Evolutionary conservation across 2,329 filamentous ascomycete species (phyloP), one percentile per base, ranked within the genome.

Genomic region (Pseudogymnoascus sp.): DNA sequence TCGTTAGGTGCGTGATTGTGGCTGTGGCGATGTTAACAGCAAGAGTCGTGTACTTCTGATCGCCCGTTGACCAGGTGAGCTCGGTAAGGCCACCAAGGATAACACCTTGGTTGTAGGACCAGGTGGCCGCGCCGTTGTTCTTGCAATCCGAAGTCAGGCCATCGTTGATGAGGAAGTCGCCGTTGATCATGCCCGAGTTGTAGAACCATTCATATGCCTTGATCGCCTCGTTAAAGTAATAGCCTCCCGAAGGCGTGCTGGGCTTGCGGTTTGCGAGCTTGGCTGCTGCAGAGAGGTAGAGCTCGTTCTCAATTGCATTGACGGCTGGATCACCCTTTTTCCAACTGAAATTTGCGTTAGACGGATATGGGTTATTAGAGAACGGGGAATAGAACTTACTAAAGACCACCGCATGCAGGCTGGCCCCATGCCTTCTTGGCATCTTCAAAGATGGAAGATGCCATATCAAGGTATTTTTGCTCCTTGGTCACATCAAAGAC

Each of bases 61-160:
- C 65, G 5, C 65, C 82, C 75, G 71, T 81, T 78, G 63, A 80
- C 81, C 55, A 86, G 74, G 59, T 80, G 74, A 55, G 81, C 79
- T 86, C 82, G 2, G 80, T 79, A 0, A 87, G 76, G 0, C 79
- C 84, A 10, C 81, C 77, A 5, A 88, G 78, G 21, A 87, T 77
- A 1, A 87, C 82, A 7, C 85, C 85, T 70, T 87, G 84, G 66
- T 85, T 85, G 71, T 85, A 85, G 0, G 79, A 77, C 75, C 78
- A 84, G 9, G 75, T 70, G 4, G 71, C 71, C 5, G 68, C 70
- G 21, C 71, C 73, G 39, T 77, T 76, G 62, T 84, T 84, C 36
- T 77, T 71, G 72, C 84, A 87, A 48, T 75, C 79, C 25, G 71
- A 66, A 10, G 74, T 72, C 2, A 84, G 69, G 0, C 82, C 81